Conservation (phyloP, 371 early-diverging fungal species). For the Saksenaea vasiformis region DNA sequence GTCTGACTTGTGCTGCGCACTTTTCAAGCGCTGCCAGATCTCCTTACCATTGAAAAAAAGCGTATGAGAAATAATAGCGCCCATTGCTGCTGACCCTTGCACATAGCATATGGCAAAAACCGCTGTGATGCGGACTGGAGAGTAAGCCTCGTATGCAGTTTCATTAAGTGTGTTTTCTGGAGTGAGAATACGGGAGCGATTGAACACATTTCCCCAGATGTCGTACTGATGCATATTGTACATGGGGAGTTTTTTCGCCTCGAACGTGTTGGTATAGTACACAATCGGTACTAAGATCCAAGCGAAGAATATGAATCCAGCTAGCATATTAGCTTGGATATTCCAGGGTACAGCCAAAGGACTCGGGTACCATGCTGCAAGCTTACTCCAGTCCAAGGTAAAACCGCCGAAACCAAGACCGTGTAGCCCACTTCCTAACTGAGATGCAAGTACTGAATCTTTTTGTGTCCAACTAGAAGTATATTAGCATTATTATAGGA, state of each 20-base stretch:
- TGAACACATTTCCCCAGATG: constrained; percentile 47
- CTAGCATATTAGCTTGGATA: constrained; percentile 68
- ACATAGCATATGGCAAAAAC: constrained; percentile 77
- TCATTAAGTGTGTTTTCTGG: constrained; percentile 58
- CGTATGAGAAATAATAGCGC: constrained; percentile 67
- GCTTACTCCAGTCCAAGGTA: constrained; percentile 63
- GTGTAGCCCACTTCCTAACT: constrained; percentile 54
- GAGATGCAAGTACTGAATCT: constrained; percentile 58
- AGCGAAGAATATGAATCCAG: constrained; percentile 61
- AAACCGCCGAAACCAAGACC: constrained; percentile 63
- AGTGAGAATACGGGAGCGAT: constrained; percentile 58
- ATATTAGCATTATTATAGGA: constrained; percentile 21
- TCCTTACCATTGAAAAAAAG: constrained; percentile 65
- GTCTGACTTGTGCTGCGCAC: constrained; percentile 49
- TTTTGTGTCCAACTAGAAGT: constrained; percentile 53
- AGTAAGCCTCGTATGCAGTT: constrained; percentile 63
- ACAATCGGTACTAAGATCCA: constrained; percentile 72
- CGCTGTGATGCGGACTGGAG: constrained; percentile 77
- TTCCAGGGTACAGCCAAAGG: constrained; percentile 54
- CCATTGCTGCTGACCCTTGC: constrained; percentile 63
- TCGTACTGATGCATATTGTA: constrained; percentile 61
- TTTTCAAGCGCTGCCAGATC: constrained; percentile 55
- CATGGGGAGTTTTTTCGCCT: constrained; percentile 64
- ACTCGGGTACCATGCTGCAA: constrained; percentile 42
- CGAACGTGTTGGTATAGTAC: constrained; percentile 67